These are phyloP conservation scores for Venturiaceae sp. DNA, from an alignment of 2,329 filamentous ascomycete species.

Conservation along the genomic window DNA sequence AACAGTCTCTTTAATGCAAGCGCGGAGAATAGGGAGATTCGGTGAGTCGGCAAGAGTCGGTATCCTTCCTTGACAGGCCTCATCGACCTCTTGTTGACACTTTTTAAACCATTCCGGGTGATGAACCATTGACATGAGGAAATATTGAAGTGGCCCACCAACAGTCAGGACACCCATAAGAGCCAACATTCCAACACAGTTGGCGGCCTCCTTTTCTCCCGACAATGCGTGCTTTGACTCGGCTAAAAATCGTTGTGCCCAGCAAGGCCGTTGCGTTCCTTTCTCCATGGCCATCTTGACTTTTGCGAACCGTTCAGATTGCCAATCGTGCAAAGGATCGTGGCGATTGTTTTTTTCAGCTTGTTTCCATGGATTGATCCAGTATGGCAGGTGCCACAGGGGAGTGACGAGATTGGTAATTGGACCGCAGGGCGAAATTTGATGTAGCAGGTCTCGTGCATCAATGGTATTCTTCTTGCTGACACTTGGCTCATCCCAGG, in stretches of 20 bases:
- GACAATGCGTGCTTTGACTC: conserved; percentile 24
- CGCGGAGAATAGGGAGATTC: conserved; percentile 20
- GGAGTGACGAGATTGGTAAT: conserved; percentile 47
- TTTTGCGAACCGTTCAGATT: conserved; percentile 31
- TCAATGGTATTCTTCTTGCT: conserved; percentile 40
- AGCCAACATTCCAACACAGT: conserved; percentile 24
- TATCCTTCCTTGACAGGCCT: conserved; percentile 28
- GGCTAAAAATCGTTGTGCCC: conserved; percentile 33
- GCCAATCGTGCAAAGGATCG: conserved; percentile 43
- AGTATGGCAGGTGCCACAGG: conserved; percentile 41
- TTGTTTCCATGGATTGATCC: conserved; percentile 45
- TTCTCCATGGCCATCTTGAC: conserved; percentile 30
- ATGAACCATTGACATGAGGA: conserved; percentile 33
- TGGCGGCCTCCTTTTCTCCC: conserved; percentile 24
- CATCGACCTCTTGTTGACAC: conserved; percentile 36
- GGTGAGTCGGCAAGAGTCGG: conserved; percentile 30
- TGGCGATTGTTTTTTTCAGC: conserved; percentile 45
- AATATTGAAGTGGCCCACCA: conserved; percentile 19
- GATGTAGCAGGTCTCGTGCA: conserved; percentile 46
- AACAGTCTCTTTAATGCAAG: conserved; percentile 23
- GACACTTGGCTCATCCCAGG: conserved; percentile 43
- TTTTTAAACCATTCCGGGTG: conserved; percentile 38
- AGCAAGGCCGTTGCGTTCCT: conserved; percentile 31
- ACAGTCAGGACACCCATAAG: conserved; percentile 25
- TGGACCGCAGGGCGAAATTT: conserved; percentile 48